Conservation (phyloP, 23 red algal species). For the Cyanidium caldarium region DNA sequence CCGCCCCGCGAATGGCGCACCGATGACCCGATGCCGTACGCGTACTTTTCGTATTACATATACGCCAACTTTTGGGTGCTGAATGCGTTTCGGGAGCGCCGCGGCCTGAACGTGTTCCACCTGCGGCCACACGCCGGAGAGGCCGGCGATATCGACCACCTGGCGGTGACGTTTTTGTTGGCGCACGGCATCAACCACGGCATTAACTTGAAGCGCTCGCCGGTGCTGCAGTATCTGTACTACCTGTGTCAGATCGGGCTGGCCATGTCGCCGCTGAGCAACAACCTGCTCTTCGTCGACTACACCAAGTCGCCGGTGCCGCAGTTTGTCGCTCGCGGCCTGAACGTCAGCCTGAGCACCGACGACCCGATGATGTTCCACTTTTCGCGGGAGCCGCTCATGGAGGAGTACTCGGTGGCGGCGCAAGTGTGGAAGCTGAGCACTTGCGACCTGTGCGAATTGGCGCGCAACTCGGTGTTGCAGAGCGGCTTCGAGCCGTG, state of each 20-base stretch:
- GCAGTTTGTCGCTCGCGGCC: conserved; percentile 41
- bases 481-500: conserved; percentile 90
- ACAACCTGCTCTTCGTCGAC: conserved; percentile 82
- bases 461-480: conserved; percentile 83
- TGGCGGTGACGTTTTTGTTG: conserved; percentile 72
- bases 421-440: conserved; percentile 75
- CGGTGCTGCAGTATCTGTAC: conserved; percentile 84
- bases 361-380: conserved; percentile 91
- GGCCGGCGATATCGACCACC: conserved; percentile 79
- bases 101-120: conserved; percentile 54
- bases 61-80: conserved; percentile 64
- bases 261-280: conserved; percentile 85
- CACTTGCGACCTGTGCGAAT: conserved; percentile 65
- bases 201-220: conserved; percentile 49
- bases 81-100: conserved; percentile 64
- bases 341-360: conserved; percentile 73
- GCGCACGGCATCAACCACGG: conserved; percentile 94
- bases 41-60: conserved; percentile 80
- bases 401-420: conserved; percentile 92
- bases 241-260: conserved; percentile 85
- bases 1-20: conserved; percentile 47
- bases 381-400: conserved; percentile 76
- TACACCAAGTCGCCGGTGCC: conserved; percentile 37
- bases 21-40: conserved; percentile 56
- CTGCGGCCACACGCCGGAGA: conserved; percentile 89